Conservation (phyloP, 179 eudicot genomes). For the Beta corolliflora region DNA sequence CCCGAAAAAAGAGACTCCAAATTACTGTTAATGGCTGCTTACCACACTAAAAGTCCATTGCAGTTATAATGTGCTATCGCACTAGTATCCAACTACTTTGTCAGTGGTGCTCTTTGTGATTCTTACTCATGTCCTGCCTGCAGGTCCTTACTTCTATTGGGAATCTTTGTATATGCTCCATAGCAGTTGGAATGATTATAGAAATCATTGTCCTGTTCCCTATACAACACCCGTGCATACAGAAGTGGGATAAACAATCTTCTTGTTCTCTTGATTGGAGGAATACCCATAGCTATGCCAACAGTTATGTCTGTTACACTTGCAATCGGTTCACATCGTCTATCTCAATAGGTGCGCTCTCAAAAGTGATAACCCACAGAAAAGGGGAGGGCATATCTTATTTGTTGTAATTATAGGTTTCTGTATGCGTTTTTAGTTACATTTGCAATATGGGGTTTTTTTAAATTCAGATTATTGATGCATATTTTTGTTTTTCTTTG, state of each 20-base stretch:
- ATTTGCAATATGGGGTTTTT: too few species aligned
- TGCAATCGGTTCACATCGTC: conserved; percentile 73
- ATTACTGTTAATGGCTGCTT: too few species aligned
- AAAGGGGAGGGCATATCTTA: too few species aligned
- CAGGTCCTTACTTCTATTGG: conserved; percentile 75
- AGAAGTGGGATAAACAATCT: too few species aligned
- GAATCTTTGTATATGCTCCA: conserved; percentile 73
- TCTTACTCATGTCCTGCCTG: conserved; percentile 16
- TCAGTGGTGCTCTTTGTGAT: not conserved
- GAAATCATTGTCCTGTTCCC: conserved; percentile 71
- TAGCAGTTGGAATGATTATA: conserved; percentile 65
- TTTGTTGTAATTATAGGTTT: too few species aligned
- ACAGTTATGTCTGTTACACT: conserved; percentile 75
- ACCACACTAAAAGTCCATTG: not conserved
- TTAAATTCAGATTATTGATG: too few species aligned
- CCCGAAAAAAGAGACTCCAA: too few species aligned
- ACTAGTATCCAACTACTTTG: not conserved
- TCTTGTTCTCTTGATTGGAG: conserved; percentile 74
- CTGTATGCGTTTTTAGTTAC: too few species aligned
- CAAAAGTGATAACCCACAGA: not conserved
- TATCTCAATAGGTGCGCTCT: conserved; percentile 62
- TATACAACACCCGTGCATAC: conserved; percentile 56
- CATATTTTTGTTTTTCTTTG: too few species aligned
- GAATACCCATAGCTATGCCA: conserved; percentile 85
- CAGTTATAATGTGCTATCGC: not conserved